Evolutionary conservation across 2,329 filamentous ascomycete genomes (phyloP), one percentile per base, ranked within the genome.

Genomic region (Diaporthe citriasiana): DNA sequence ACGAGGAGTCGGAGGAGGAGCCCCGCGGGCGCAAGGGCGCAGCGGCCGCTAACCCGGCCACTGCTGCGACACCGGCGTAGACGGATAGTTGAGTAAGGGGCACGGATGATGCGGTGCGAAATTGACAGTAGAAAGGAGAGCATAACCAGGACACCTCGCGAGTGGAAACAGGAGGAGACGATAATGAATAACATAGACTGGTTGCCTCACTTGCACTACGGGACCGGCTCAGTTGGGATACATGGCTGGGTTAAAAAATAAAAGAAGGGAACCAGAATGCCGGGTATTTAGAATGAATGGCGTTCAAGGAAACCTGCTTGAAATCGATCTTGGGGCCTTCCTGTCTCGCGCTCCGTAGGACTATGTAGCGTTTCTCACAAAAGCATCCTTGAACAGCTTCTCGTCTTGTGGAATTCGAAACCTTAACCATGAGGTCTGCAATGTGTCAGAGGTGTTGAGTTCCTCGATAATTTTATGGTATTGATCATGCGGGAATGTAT

Each of bases 1-100:
- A 89, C 66, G 87, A 89, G 73, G 88, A 89, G 53, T 89, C 87
- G 13, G 87, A 87, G 45, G 74, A 76, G 63, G 74, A 76, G 33
- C 30, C 45, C 7, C 72, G 74, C 22, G 74, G 74, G 27, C 74
- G 74, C 40, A 74, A 73, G 45, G 35, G 56, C 57, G 42, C 42
- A 27, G 51, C 50, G 42, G 22, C 59, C 38, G 45, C 45, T n/a
- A 57, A 15, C 19, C 33, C 66, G 6, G 59, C 57, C 38, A 55
- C 59, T 30, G 55, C 63, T 40, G 35, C 55, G 65, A 35, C 55
- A 53, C 42, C 33, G 35, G 30, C 40, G n/a, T 75, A 51, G n/a
- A 53, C 8, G 30, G 22, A 50, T 3, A 3, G 22, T 4, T 25
- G 30, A 10, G 33, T 40, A 22, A 19, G 15, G 22, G 45, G 45